Evolutionary conservation across 345 rosid species (phyloP).

Genomic region (Ceriops zippeliana): DNA sequence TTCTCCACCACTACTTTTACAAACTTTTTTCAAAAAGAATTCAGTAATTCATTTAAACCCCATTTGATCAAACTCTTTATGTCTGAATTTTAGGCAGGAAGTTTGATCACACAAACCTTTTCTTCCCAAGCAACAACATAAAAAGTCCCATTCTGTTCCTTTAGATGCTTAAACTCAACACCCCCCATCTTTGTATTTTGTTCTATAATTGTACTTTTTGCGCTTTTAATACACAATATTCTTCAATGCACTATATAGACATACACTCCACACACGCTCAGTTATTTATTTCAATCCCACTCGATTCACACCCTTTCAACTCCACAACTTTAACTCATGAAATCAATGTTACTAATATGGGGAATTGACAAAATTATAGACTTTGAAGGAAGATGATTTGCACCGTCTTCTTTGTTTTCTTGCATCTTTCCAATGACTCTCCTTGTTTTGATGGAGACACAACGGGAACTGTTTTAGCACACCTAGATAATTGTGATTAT

Average conservation of each 20-base stretch:
- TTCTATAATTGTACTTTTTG: not conserved
- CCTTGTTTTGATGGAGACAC: not conserved
- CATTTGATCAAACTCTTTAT: not conserved
- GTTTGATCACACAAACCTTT: not conserved
- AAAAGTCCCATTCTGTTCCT: not conserved
- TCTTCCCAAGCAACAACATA: not conserved
- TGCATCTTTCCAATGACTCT: not conserved
- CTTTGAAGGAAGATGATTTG: not conserved
- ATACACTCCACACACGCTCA: slow-evolving; percentile 39
- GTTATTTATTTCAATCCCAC: slow-evolving; percentile 53
- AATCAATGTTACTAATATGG: not conserved
- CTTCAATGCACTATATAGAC: not conserved
- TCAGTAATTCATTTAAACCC: slow-evolving; percentile 3
- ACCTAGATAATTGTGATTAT: too few species aligned
- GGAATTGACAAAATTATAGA: not conserved
- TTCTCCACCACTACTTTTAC: slow-evolving; percentile 5
- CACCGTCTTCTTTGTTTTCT: not conserved
- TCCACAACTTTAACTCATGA: not conserved
- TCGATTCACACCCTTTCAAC: slow-evolving; percentile 46
- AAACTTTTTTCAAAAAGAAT: not conserved
- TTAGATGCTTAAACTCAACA: not conserved
- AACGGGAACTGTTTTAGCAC: not conserved
- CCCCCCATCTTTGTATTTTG: not conserved
- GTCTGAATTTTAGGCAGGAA: not conserved
- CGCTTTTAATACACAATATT: not conserved